These are phyloP conservation scores for Orychophragmus violaceus DNA, from an alignment of 345 rosid genomes.

Conservation along the genomic window DNA sequence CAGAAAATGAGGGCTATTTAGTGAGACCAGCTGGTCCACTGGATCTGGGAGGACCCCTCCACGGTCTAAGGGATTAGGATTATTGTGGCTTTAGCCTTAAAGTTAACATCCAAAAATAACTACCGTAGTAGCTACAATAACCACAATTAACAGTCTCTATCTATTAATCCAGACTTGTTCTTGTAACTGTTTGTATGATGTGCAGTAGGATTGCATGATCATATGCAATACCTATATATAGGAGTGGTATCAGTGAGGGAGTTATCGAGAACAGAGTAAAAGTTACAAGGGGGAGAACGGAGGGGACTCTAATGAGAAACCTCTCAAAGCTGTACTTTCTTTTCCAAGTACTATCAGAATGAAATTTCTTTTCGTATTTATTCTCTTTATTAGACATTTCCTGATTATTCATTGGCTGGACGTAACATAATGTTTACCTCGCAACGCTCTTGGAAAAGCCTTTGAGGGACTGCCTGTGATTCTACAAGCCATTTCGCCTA, in stretches of 20 bases:
- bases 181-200: not conserved
- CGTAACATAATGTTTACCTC: constrained; percentile 42
- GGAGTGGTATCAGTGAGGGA: constrained; percentile 9
- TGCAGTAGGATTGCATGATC: not conserved
- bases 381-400: not conserved
- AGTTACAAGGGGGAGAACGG: not conserved
- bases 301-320: not conserved
- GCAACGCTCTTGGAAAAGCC: constrained; percentile 91
- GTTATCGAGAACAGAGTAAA: not conserved
- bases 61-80: constrained; percentile 5
- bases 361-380: not conserved
- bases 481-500: constrained; percentile 96
- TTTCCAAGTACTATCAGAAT: not conserved
- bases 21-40: constrained; percentile 18
- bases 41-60: not conserved
- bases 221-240: not conserved
- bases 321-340: not conserved
- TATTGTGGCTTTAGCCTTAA: constrained; percentile 10
- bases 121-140: constrained; percentile 3
- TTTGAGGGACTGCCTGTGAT: constrained; percentile 68
- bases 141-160: not conserved
- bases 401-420: constrained; percentile 11
- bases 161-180: not conserved
- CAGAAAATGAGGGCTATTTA: not conserved
- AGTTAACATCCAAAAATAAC: not conserved